Conservation (phyloP, 169 alveolate species). For the Plasmodium malariae region DNA sequence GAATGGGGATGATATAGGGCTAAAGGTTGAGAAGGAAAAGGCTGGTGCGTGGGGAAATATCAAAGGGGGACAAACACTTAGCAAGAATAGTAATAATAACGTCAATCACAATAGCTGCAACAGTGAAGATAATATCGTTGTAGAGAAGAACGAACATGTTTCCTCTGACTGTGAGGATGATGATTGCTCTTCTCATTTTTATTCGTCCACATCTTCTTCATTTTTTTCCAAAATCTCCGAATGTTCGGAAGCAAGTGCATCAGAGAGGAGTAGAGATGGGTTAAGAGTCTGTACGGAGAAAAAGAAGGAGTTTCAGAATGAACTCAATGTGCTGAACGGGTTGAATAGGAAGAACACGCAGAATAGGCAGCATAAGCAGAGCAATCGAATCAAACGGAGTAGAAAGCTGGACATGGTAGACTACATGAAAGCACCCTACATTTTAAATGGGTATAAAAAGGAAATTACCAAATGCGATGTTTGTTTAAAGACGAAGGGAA, state of each 20-base stretch:
- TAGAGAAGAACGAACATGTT: too few relatives aligned
- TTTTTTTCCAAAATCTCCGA: neutral
- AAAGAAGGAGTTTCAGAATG: too few relatives aligned
- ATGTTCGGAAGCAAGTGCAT: neutral
- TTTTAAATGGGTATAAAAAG: conserved; percentile 31
- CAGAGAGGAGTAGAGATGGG: neutral
- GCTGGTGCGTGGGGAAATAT: too few relatives aligned
- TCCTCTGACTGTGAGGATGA: neutral
- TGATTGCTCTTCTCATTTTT: neutral
- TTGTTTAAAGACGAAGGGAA: conserved; percentile 57
- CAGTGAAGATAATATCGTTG: too few relatives aligned
- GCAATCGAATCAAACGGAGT: neutral
- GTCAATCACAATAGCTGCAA: too few relatives aligned
- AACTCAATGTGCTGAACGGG: too few relatives aligned
- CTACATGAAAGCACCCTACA: conserved; percentile 2
- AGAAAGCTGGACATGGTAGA: neutral
- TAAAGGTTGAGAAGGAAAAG: too few relatives aligned
- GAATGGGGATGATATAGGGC: too few relatives aligned
- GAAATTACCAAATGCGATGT: conserved; percentile 35
- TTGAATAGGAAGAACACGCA: neutral
- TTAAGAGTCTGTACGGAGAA: neutral
- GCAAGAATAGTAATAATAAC: too few relatives aligned
- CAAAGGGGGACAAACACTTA: too few relatives aligned
- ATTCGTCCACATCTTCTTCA: conserved; percentile 3
- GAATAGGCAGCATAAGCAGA: neutral